Conservation (phyloP, 345 rosid genomes). For the Lumnitzera racemosa region DNA sequence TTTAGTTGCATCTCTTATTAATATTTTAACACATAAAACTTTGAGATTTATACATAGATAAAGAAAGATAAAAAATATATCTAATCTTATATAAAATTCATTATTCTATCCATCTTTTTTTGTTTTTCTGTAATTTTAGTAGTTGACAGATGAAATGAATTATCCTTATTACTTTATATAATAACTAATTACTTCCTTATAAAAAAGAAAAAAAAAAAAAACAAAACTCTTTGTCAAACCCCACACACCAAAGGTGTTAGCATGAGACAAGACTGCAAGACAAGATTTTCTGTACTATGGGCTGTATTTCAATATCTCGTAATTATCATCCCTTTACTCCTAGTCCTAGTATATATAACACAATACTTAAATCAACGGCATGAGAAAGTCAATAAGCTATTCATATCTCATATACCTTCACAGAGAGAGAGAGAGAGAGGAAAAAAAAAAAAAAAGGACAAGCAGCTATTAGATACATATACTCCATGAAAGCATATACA, state of each 20-base stretch:
- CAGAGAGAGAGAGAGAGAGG: slow-evolving; percentile 36
- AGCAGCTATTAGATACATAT: slow-evolving; percentile 20
- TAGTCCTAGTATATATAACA: slow-evolving; percentile 12
- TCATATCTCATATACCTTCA: slow-evolving; percentile 32
- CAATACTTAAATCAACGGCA: slow-evolving; percentile 15
- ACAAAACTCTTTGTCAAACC: slow-evolving; percentile 6
- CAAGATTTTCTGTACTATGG: slow-evolving; percentile 43
- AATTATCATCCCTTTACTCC: slow-evolving; percentile 8
- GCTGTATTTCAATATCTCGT: slow-evolving; percentile 13
- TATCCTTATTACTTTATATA: not conserved
- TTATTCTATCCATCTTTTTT: too few species aligned
- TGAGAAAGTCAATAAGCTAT: not conserved
- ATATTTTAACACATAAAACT: too few species aligned
- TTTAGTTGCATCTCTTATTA: too few species aligned
- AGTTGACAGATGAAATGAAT: too few species aligned
- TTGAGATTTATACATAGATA: too few species aligned
- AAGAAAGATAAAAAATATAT: too few species aligned
- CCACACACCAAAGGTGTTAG: slow-evolving; percentile 8
- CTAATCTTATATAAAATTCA: too few species aligned
- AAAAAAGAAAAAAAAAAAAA: too few species aligned
- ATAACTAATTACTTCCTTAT: not conserved
- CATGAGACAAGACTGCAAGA: slow-evolving; percentile 28
- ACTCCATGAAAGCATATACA: too few species aligned
- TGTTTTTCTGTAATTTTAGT: too few species aligned
- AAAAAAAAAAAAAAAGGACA: not conserved